A percentile compares a stretch with the other conserved stretches of the same genome.
These are phyloP conservation scores for Selenicereus undatus DNA, from an alignment of 148 eudicot genomes.

Conservation along the genomic window DNA sequence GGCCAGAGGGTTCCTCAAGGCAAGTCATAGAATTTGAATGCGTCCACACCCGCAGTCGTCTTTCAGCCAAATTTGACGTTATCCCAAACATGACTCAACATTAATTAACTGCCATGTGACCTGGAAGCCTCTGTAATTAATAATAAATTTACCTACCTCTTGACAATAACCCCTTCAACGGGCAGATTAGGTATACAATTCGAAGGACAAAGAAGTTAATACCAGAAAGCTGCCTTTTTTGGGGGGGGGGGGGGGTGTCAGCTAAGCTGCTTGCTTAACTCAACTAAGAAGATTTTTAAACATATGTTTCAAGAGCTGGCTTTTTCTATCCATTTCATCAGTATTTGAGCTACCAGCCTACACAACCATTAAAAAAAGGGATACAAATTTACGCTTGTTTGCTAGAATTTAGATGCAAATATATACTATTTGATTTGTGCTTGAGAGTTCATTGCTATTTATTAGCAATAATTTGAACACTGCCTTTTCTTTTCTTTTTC, in stretches of 20 bases:
- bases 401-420: too few species aligned
- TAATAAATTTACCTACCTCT: neutral
- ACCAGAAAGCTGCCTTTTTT: neutral
- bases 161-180: constrained; percentile 2
- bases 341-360: too few species aligned
- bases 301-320: neutral
- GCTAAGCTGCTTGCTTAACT: neutral
- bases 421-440: too few species aligned
- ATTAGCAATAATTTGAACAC: too few species aligned
- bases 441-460: too few species aligned
- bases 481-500: too few species aligned
- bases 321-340: neutral
- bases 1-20: neutral
- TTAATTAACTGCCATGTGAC: constrained; percentile 1
- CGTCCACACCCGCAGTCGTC: neutral
- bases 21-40: neutral
- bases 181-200: neutral
- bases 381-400: too few species aligned
- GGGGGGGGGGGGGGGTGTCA: too few species aligned
- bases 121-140: neutral
- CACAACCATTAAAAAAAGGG: too few species aligned
- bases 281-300: neutral
- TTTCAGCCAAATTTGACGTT: neutral
- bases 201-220: neutral
- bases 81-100: neutral